Conservation (phyloP, 2,329 filamentous ascomycete species). For the Ascocoryne sarcoides region DNA sequence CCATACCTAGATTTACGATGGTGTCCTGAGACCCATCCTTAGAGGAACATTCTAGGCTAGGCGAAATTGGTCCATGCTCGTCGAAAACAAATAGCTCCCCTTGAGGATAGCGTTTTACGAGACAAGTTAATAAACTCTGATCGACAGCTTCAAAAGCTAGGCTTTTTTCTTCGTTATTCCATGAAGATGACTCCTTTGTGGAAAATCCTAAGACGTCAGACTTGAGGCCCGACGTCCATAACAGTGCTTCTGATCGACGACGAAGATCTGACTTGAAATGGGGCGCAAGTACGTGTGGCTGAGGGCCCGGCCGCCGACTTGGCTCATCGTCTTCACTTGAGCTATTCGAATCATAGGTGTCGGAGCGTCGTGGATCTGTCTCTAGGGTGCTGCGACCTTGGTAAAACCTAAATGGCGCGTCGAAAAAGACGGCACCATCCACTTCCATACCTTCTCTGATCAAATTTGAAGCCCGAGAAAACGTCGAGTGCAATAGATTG, state of each 20-base stretch:
- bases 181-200: slow-evolving; percentile 13
- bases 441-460: slow-evolving; percentile 22
- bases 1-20: not conserved
- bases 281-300: slow-evolving; percentile 5
- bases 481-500: slow-evolving; percentile 15
- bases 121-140: slow-evolving; percentile 16
- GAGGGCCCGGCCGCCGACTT: slow-evolving; percentile 9
- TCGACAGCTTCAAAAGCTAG: slow-evolving; percentile 13
- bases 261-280: not conserved
- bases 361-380: slow-evolving; percentile 10
- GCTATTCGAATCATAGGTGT: slow-evolving; percentile 3
- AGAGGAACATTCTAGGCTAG: not conserved
- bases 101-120: slow-evolving; percentile 21
- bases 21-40: no score
- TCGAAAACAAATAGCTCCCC: slow-evolving; percentile 23
- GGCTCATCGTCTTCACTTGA: slow-evolving; percentile 9
- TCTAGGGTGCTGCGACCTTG: slow-evolving; percentile 19
- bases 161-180: slow-evolving; percentile 9
- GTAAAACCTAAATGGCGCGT: slow-evolving; percentile 21
- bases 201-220: slow-evolving; percentile 24
- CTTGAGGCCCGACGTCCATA: slow-evolving; percentile 4
- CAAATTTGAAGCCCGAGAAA: slow-evolving; percentile 25
- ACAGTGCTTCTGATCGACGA: not conserved
- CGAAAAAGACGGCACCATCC: slow-evolving; percentile 23
- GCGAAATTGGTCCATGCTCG: slow-evolving; percentile 13